These are phyloP conservation scores for Debaryomyces sp. DNA, from an alignment of 1,139 yeast species.

Conservation along the genomic window DNA sequence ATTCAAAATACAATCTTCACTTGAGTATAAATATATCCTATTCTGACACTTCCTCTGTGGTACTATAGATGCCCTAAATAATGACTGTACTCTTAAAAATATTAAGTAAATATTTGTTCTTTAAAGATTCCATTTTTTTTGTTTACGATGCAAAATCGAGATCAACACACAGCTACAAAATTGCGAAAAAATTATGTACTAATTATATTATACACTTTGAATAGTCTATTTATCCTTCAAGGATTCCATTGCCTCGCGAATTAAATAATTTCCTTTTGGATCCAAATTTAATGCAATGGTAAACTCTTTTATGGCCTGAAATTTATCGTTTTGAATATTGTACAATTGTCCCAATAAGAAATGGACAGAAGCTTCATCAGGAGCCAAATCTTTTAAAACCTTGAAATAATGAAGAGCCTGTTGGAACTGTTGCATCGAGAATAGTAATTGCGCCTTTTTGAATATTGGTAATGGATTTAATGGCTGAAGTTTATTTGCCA, in stretches of 20 bases:
- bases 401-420: slow-evolving; percentile 79
- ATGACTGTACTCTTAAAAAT: neutral
- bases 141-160: neutral
- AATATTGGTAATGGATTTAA: slow-evolving; percentile 83
- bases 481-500: slow-evolving; percentile 86
- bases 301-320: slow-evolving; percentile 80
- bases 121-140: neutral
- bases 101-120: neutral
- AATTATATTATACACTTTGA: neutral
- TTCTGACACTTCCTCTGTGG: neutral
- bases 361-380: slow-evolving; percentile 94
- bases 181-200: neutral
- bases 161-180: neutral
- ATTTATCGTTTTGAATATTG: slow-evolving; percentile 72
- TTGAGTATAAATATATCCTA: neutral
- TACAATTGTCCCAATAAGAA: slow-evolving; percentile 86
- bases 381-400: slow-evolving; percentile 71
- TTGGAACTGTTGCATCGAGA: slow-evolving; percentile 68
- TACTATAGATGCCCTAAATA: neutral
- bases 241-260: slow-evolving; percentile 79
- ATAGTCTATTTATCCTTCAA: slow-evolving; percentile 28
- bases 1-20: neutral
- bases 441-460: slow-evolving; percentile 83
- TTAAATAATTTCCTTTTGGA: slow-evolving; percentile 89
- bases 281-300: slow-evolving; percentile 90